Evolutionary conservation across 2,329 filamentous ascomycete species (phyloP).

Genomic region (Ophiocordyceps robertsii): DNA sequence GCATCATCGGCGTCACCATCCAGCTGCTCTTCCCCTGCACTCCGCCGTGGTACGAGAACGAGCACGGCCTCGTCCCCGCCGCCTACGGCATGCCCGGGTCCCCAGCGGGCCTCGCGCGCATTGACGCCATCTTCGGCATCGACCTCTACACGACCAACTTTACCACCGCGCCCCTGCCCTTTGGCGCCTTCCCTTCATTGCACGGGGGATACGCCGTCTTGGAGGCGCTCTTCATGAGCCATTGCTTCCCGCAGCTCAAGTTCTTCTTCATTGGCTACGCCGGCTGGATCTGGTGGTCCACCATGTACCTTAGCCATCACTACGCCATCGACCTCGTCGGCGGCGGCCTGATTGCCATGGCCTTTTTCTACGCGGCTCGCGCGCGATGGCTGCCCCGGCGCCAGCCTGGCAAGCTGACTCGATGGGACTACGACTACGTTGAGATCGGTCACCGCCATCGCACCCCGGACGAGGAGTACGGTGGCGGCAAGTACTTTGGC

Average conservation of each 20-base stretch:
- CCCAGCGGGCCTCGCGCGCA: constrained; percentile 75
- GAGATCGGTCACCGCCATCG: constrained; percentile 57
- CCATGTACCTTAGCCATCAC: constrained; percentile 96
- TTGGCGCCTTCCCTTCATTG: constrained; percentile 87
- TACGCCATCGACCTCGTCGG: constrained; percentile 89
- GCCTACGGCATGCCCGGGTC: constrained; percentile 86
- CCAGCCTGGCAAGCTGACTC: constrained; percentile 72
- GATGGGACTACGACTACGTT: constrained; percentile 93
- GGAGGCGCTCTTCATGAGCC: constrained; percentile 84
- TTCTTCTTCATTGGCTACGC: constrained; percentile 73
- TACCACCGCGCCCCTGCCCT: constrained; percentile 79
- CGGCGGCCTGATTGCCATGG: constrained; percentile 64
- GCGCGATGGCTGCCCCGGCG: constrained; percentile 69
- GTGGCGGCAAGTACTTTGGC: constrained; percentile 30
- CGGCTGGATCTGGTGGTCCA: constrained; percentile 95
- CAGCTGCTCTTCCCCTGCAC: constrained; percentile 89
- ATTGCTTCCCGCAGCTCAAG: constrained; percentile 75
- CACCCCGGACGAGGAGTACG: constrained; percentile 31
- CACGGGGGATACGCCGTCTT: constrained; percentile 83
- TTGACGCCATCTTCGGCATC: constrained; percentile 80
- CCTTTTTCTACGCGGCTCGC: constrained; percentile 72
- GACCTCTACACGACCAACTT: constrained; percentile 91
- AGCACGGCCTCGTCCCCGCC: constrained; percentile 78
- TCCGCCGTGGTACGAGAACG: constrained; percentile 93
- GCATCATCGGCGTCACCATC: constrained; percentile 73